Conservation (phyloP, 2,329 filamentous ascomycete species). For the Trichoderma sp. region DNA sequence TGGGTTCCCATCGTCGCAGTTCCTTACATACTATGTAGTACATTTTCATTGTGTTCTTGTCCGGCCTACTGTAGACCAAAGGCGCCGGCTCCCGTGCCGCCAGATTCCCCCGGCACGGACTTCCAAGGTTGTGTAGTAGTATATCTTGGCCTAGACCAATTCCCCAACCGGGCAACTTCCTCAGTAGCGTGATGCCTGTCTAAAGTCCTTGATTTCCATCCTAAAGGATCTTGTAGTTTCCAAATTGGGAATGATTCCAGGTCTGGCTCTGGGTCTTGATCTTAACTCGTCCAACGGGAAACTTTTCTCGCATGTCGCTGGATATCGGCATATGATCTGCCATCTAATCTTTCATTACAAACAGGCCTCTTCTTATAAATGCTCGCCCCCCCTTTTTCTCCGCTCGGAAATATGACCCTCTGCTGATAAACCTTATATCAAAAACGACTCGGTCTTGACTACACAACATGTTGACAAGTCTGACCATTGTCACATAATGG, state of each 20-base stretch:
- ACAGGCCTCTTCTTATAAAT: background rate
- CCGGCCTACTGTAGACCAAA: background rate
- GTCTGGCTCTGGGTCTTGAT: background rate
- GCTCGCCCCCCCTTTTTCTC: background rate
- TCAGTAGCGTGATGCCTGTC: background rate
- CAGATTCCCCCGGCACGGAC: background rate
- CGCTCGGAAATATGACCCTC: slow-evolving; percentile 1
- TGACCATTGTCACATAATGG: background rate
- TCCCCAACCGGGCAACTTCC: background rate
- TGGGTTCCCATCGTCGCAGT: background rate
- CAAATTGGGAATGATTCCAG: background rate
- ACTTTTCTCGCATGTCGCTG: background rate
- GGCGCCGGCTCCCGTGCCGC: background rate
- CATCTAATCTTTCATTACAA: background rate
- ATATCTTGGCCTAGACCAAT: background rate
- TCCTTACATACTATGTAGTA: no score
- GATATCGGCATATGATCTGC: background rate
- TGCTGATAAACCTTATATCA: background rate
- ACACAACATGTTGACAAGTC: background rate
- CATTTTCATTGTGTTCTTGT: background rate
- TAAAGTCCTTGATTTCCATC: background rate
- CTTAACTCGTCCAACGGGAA: background rate
- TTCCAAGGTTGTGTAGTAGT: no score
- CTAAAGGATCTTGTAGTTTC: background rate
- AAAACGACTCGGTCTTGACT: background rate